These are phyloP conservation scores for Rauvolfia tetraphylla DNA, from an alignment of 257 asterid species.

Conservation along the genomic window DNA sequence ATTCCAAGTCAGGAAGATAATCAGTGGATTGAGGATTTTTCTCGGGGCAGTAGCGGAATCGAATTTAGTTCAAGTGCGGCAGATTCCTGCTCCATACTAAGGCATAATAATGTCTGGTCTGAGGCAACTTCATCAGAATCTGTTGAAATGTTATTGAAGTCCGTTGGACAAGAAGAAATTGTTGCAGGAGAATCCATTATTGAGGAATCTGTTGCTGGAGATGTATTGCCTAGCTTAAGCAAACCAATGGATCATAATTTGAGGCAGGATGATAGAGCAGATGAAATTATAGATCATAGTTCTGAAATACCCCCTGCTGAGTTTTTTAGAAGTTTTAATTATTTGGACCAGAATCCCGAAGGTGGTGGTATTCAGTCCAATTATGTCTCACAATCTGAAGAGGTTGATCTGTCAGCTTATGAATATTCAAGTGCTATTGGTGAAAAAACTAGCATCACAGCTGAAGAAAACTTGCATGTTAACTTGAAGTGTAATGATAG, in stretches of 20 bases:
- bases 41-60: conserved; percentile 79
- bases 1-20: conserved; percentile 94
- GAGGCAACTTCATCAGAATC: conserved; percentile 99
- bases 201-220: conserved; percentile 45
- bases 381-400: conserved; percentile 28
- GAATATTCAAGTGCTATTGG: conserved; percentile 32
- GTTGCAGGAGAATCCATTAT: conserved; percentile 52
- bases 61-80: conserved; percentile 79
- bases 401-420: conserved; percentile 26
- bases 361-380: conserved; percentile 24
- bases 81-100: conserved; percentile 82
- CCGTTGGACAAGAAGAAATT: conserved; percentile 95
- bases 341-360: conserved; percentile 30
- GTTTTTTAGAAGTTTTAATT: conserved; percentile 30
- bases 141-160: conserved; percentile 90
- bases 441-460: conserved; percentile 18
- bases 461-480: conserved; percentile 24
- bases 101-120: conserved; percentile 97
- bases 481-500: conserved; percentile 29
- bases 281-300: conserved; percentile 26
- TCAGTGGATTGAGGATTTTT: conserved; percentile 98
- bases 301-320: conserved; percentile 34
- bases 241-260: conserved; percentile 31
- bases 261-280: conserved; percentile 34
- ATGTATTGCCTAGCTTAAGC: conserved; percentile 41